Base-by-base conservation (phyloP, 768 basidiomycete species). In the Mycena belliarum region DNA sequence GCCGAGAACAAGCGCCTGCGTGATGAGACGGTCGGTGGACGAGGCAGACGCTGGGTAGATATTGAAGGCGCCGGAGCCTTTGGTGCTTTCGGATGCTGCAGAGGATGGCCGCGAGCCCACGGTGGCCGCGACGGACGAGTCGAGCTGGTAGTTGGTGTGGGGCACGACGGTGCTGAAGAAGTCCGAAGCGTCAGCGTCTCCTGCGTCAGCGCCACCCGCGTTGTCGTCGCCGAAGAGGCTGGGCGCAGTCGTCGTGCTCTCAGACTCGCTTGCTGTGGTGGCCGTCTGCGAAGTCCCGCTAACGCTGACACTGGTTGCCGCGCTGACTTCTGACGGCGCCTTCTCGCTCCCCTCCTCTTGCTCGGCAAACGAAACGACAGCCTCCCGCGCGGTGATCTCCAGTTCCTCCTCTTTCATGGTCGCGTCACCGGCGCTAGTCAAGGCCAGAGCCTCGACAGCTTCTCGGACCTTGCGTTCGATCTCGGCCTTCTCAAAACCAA, bases 91-190 rank as follows among this genome's bases (percentile, higher is more conserved):
- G 0, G 87, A 89, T 0, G 85, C 82, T 33, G 90, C 81, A 8
- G 92, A 94, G 0, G 93, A 92, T 3, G 94, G 86, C 2, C 93
- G 80, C 2, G 93, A 95, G n/a, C 96, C 96, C 25, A 92, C 81
- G 0, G 96, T 99, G 0, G 96, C 96, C 20, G 95, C 96, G 15
- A 95, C 94, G 2, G 92, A 94, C 0, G 95, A 95, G 67, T 94
- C 94, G 29, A 88, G 71, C 5, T 82, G 83, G 56, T 92, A 89
- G 64, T 87, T 90, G 47, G 81, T 86, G 63, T 93, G 93, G 0
- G 93, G 94, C 6, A 95, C 81, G 29, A 92, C 87, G 26, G 84
- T 87, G 60, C 84, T 91, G 80, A 97, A 98, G 77, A 98, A 98
- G 71, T 98, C 94, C 6, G 83, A 60, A 6, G 54, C 62, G 51